Conservation (phyloP, 192 early-diverging fungal genomes). For the Cladochytrium replicatum region DNA sequence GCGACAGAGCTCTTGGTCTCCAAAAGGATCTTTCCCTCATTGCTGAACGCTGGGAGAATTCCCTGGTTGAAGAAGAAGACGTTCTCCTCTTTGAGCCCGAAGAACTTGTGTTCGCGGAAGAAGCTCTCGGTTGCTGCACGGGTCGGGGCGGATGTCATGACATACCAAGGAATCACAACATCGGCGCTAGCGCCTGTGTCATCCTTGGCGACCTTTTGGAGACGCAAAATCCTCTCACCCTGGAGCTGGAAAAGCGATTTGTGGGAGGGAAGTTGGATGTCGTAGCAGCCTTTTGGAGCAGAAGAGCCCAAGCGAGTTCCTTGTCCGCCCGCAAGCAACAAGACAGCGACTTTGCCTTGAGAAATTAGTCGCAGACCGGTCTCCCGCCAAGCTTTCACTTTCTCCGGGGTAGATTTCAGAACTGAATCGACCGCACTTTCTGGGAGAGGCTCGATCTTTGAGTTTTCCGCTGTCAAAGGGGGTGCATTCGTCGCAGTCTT, state of each 20-base stretch:
- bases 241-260: slow-evolving; percentile 91
- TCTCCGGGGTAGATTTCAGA: slow-evolving; percentile 21
- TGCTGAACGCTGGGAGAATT: slow-evolving; percentile 77
- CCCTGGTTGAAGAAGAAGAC: slow-evolving; percentile 96
- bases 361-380: slow-evolving; percentile 72
- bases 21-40: slow-evolving; percentile 90
- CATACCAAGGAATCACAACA: slow-evolving; percentile 90
- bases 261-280: slow-evolving; percentile 79
- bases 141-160: slow-evolving; percentile 97
- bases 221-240: slow-evolving; percentile 78
- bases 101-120: slow-evolving; percentile 76
- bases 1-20: slow-evolving; percentile 54
- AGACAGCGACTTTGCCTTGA: slow-evolving; percentile 83
- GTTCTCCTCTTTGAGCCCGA: slow-evolving; percentile 76
- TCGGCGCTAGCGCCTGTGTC: slow-evolving; percentile 16
- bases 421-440: slow-evolving; percentile 35
- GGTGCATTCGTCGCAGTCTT: slow-evolving; percentile 51
- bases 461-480: slow-evolving; percentile 19
- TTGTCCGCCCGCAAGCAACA: slow-evolving; percentile 88
- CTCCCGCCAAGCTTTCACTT: slow-evolving; percentile 56
- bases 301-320: slow-evolving; percentile 74
- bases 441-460: slow-evolving; percentile 66
- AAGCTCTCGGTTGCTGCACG: slow-evolving; percentile 61
- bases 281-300: slow-evolving; percentile 88
- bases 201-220: slow-evolving; percentile 62